phyloP scores from a whole-genome alignment of 306 rosid species.

The Fagus crenata region DNA sequence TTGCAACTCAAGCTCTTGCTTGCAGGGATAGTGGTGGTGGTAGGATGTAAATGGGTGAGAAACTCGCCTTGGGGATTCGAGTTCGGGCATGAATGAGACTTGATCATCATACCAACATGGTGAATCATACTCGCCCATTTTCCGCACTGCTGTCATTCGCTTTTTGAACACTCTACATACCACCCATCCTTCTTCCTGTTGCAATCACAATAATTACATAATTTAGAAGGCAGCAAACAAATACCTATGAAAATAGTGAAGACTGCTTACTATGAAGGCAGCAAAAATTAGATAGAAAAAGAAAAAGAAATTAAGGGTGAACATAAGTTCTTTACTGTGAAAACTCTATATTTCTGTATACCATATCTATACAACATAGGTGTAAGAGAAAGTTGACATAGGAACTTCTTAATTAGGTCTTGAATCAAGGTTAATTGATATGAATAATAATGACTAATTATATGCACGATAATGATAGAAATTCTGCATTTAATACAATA shows the following conservation, averaged over 20 bases:
- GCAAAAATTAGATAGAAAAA: no score
- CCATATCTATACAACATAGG: no score
- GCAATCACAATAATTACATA: not conserved
- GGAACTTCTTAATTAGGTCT: no score
- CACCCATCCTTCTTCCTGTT: slow-evolving; percentile 87
- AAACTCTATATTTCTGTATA: no score
- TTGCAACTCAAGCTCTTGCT: slow-evolving; percentile 65
- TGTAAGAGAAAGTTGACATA: no score
- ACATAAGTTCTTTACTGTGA: no score
- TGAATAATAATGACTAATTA: no score
- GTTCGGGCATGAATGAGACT: slow-evolving; percentile 65
- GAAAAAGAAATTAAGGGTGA: no score
- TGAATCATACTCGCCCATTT: slow-evolving; percentile 65
- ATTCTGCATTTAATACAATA: no score
- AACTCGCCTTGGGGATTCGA: slow-evolving; percentile 50
- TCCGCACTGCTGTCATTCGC: slow-evolving; percentile 49
- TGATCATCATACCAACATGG: slow-evolving; percentile 75
- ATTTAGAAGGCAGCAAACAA: not conserved
- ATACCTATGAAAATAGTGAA: no score
- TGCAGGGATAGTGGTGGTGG: slow-evolving; percentile 53
- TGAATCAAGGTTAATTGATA: no score
- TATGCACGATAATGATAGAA: no score
- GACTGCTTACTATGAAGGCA: not conserved
- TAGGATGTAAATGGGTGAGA: slow-evolving; percentile 44
- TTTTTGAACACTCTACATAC: slow-evolving; percentile 85